These are phyloP conservation scores for Trypanosoma platydactyli DNA, from an alignment of 208 protist species.

Conservation along the genomic window DNA sequence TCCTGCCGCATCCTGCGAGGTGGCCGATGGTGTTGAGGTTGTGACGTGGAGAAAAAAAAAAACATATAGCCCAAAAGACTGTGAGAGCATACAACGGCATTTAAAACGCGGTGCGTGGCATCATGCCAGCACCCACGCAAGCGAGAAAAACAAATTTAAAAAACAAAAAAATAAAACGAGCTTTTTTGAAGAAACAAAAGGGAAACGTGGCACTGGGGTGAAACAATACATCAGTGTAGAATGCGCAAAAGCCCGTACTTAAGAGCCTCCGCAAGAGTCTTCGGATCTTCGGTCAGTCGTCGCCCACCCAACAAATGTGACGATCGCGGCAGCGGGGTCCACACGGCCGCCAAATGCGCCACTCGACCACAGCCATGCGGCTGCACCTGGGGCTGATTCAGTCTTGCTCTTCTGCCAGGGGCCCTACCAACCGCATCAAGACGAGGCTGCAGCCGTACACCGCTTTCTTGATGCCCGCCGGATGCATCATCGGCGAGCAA, in stretches of 20 bases:
- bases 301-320: conserved; percentile 14
- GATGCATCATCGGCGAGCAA: conserved; percentile 11
- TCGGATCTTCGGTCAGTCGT: background rate
- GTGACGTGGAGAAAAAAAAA: too few relatives aligned
- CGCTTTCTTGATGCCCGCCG: background rate
- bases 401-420: too few relatives aligned
- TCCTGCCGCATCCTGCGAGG: too few relatives aligned
- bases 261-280: conserved; percentile 17
- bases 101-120: too few relatives aligned
- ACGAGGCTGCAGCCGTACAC: too few relatives aligned
- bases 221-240: background rate
- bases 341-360: conserved; percentile 3
- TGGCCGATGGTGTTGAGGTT: too few relatives aligned
- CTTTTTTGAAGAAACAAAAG: background rate
- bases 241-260: conserved; percentile 25
- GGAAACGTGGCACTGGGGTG: background rate
- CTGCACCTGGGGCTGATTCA: too few relatives aligned
- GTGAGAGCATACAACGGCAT: too few relatives aligned
- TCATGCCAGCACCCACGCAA: too few relatives aligned
- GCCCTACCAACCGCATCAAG: too few relatives aligned
- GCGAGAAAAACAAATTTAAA: background rate
- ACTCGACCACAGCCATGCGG: background rate
- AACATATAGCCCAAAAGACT: background rate
- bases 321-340: conserved; percentile 21
- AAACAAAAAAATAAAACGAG: conserved; percentile 11